Evolutionary conservation across 148 eudicot species (phyloP).

Genomic region (Rhododendron henanense): DNA sequence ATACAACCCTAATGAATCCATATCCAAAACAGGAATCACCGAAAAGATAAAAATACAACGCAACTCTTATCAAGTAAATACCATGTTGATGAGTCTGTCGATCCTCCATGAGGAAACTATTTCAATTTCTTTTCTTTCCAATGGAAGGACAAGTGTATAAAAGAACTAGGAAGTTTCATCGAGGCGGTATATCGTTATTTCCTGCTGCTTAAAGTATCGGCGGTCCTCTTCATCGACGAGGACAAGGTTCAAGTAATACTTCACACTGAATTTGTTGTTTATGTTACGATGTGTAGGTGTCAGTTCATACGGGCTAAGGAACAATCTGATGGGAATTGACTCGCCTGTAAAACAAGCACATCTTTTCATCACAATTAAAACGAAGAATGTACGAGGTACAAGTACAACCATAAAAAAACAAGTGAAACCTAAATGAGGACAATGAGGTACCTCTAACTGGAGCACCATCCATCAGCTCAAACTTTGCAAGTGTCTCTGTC

Average conservation of each 20-base stretch:
- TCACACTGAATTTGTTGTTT: conserved; percentile 97
- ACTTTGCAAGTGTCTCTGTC: conserved; percentile 97
- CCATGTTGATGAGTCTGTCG: neutral
- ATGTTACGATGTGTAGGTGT: conserved; percentile 92
- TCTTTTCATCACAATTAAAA: neutral
- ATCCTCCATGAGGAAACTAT: neutral
- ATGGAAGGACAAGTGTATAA: neutral
- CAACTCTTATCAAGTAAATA: neutral
- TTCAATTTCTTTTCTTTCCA: neutral
- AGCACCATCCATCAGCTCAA: conserved; percentile 99
- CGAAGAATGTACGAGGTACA: neutral
- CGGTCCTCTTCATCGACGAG: conserved; percentile 98
- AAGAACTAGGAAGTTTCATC: conserved; percentile 41
- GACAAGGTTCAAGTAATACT: conserved; percentile 85
- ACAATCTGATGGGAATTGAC: conserved; percentile 88
- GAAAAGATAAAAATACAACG: neutral
- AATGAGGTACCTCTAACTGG: conserved; percentile 85
- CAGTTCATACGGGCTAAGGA: conserved; percentile 92
- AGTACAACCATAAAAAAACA: neutral
- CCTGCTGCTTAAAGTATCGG: conserved; percentile 96
- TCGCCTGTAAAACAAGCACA: conserved; percentile 50
- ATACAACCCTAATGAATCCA: conserved; percentile 11
- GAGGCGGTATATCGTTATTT: conserved; percentile 78
- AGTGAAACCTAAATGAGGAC: neutral
- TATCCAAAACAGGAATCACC: neutral